A percentile compares a stretch with the other conserved stretches of the same genome.
Conservation (phyloP, 495 filamentous ascomycete species). For the Neurospora sp. region DNA sequence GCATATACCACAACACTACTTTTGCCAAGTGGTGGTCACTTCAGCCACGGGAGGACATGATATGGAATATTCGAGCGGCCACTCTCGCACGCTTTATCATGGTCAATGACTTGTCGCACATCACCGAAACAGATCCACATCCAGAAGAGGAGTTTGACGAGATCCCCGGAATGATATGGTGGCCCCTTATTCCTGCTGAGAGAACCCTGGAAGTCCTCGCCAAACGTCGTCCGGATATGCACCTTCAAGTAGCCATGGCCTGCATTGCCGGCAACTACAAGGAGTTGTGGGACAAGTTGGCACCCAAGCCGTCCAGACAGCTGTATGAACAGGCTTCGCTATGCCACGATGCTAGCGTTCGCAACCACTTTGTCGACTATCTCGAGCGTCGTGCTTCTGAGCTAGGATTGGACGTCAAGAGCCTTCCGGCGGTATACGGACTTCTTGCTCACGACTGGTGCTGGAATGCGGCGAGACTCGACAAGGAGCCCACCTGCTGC, state of each 20-base stretch:
- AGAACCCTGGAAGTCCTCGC: neutral
- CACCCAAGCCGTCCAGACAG: neutral
- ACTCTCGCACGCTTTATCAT: neutral
- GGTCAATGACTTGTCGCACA: neutral
- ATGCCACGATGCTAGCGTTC: neutral
- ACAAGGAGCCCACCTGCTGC: neutral
- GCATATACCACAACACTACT: conserved; percentile 9
- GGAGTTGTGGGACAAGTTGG: neutral
- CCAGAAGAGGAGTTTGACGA: neutral
- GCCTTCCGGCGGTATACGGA: accelerated
- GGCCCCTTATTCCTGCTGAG: neutral
- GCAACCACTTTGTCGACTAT: neutral
- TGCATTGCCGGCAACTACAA: neutral
- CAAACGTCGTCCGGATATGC: neutral
- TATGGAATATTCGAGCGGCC: neutral
- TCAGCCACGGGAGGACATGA: too few species aligned
- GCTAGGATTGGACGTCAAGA: neutral
- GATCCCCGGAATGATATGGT: neutral
- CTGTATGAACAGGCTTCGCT: neutral
- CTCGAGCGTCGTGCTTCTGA: neutral
- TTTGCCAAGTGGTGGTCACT: conserved; percentile 4
- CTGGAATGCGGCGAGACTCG: neutral
- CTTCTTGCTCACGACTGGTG: neutral
- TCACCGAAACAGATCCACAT: neutral
- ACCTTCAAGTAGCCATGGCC: neutral